These are phyloP conservation scores for Musa acuminata DNA, from an alignment of 176 grass and related monocot genomes.

Conservation along the genomic window DNA sequence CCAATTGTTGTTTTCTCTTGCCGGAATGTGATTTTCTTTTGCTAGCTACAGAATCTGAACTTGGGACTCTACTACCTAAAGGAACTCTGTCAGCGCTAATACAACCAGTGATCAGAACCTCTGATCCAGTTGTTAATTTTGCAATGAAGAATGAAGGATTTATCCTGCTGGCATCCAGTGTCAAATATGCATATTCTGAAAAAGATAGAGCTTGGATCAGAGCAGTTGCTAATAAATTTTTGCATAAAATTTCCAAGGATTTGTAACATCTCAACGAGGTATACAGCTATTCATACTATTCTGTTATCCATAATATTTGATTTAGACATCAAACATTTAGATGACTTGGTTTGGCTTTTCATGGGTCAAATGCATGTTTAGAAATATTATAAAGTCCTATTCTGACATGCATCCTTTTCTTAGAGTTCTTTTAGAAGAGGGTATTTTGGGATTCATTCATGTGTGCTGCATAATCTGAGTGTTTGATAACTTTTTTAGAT, in stretches of 20 bases:
- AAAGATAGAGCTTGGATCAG: conserved; percentile 89
- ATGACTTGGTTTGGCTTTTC: too few relatives aligned
- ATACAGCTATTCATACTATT: not conserved
- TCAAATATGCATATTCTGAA: conserved; percentile 75
- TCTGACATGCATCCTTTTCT: too few relatives aligned
- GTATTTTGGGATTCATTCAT: too few relatives aligned
- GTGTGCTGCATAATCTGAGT: too few relatives aligned
- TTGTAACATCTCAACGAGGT: not conserved
- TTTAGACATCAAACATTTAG: too few relatives aligned
- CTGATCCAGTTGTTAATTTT: conserved; percentile 21
- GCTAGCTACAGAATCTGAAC: conserved; percentile 39
- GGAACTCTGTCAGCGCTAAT: conserved; percentile 54
- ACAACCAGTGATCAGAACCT: conserved; percentile 36
- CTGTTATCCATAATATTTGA: not conserved
- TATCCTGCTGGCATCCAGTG: conserved; percentile 65
- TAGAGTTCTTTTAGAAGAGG: too few relatives aligned
- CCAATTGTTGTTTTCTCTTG: conserved; percentile 7
- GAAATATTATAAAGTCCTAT: too few relatives aligned
- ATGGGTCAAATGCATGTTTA: too few relatives aligned
- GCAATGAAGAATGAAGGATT: conserved; percentile 45
- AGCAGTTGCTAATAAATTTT: conserved; percentile 74
- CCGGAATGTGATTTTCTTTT: conserved; percentile 7
- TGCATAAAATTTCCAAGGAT: conserved; percentile 9
- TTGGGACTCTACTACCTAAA: conserved; percentile 50
- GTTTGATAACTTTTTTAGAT: too few relatives aligned